Evolutionary conservation across 2,329 filamentous ascomycete genomes (phyloP).

Genomic region (Talaromyces marneffei): DNA sequence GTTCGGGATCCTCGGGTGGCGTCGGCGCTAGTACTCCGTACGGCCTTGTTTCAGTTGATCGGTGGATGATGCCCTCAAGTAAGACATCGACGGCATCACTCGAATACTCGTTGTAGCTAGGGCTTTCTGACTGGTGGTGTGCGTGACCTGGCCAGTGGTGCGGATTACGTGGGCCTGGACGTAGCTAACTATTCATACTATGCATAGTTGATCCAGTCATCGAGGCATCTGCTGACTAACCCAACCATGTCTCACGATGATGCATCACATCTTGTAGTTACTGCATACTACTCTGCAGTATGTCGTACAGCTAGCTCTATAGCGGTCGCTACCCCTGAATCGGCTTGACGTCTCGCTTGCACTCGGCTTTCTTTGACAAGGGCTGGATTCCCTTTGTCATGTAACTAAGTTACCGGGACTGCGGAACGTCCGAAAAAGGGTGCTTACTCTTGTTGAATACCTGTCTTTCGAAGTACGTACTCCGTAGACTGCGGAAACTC

Average conservation of each 20-base stretch:
- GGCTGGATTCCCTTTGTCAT: no score
- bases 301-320: no score
- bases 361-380: no score
- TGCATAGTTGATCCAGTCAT: neutral
- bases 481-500: no score
- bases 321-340: no score
- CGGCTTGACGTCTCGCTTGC: no score
- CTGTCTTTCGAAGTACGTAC: no score
- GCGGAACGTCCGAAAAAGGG: no score
- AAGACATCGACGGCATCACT: neutral
- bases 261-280: neutral
- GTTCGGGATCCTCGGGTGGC: constrained; percentile 7
- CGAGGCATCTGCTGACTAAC: neutral
- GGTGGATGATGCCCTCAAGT: constrained; percentile 1
- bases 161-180: neutral
- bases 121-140: neutral
- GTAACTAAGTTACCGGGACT: no score
- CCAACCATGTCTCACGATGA: neutral
- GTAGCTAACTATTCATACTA: neutral
- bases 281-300: no score
- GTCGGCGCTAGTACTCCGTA: constrained; percentile 5
- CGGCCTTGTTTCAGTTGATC: constrained; percentile 6
- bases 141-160: neutral
- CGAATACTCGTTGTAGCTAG: neutral
- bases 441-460: neutral